phyloP scores from a whole-genome alignment of 768 basidiomycete species.

The Suillus placidus region DNA sequence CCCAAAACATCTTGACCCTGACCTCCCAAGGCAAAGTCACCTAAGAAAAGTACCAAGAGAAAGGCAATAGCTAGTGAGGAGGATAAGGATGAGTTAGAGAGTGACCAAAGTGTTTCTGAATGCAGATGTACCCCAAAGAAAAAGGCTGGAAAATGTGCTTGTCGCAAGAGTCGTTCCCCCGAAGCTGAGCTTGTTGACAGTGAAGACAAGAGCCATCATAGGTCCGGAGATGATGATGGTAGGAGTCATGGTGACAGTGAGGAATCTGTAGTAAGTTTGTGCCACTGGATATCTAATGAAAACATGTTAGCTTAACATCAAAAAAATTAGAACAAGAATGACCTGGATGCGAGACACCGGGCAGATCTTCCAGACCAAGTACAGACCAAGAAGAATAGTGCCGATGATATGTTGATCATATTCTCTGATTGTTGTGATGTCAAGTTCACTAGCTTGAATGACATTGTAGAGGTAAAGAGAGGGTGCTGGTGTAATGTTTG shows the following conservation, averaged over 20 bases:
- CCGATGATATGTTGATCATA: not conserved
- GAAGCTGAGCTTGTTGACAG: not conserved
- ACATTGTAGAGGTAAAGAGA: not conserved
- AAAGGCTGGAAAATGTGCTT: not conserved
- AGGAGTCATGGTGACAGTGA: not conserved
- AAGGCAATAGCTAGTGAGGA: too few species aligned
- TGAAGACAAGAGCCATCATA: not conserved
- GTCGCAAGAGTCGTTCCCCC: not conserved
- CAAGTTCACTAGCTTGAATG: not conserved
- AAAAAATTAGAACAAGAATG: not conserved
- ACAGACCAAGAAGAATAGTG: slow-evolving; percentile 4
- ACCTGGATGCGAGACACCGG: not conserved
- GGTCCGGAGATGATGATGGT: not conserved
- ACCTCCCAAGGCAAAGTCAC: too few species aligned
- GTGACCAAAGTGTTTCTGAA: slow-evolving; percentile 1
- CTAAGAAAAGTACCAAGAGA: too few species aligned
- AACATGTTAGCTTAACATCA: too few species aligned
- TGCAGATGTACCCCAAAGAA: not conserved
- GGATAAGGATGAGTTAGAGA: slow-evolving; percentile 1
- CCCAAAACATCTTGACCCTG: too few species aligned
- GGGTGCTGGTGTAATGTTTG: slow-evolving; percentile 1
- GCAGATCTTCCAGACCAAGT: not conserved
- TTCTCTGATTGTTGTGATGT: not conserved
- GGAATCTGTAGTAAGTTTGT: too few species aligned
- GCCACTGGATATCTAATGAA: too few species aligned